Base-by-base conservation (phyloP, 2,329 filamentous ascomycete genomes). In the Talaromyces sp. region DNA sequence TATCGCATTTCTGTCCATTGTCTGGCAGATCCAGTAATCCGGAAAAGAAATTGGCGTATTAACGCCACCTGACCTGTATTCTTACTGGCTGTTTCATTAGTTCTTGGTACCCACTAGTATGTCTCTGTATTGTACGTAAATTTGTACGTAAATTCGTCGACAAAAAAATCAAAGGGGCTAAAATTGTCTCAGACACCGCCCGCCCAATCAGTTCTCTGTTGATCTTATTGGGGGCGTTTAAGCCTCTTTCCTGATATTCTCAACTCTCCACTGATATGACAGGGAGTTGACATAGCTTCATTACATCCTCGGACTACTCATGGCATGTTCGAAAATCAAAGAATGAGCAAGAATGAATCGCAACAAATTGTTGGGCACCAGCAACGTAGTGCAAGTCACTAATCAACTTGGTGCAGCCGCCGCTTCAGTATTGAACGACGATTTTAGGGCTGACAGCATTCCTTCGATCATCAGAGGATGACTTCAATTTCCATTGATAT, bases 231-330 rank as follows among this genome's bases (percentile, higher is more conserved):
- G 25, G 25, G 13, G 49, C 22, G 49, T 53, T 45, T 59, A 43
- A 59, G 58, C 38, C 56, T 40, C 56, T 31, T 59, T 59, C 45
- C 56, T 19, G 27, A 31, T 53, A 51, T 15, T 6, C 17, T 43
- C 47, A 49, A 47, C 45, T 49, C 5, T 40, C 17, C 25, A 19
- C 22, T 15, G 45, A 27, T 25, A 25, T 49, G 13, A 25, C 22
- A 15, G 11, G 22, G n/a, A n/a, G n/a, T n/a, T 49, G 1, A 27
- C 1, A 49, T 45, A 27, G 45, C 22, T 27, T 49, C 19, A n/a
- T 22, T 22, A 4, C 11, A 22, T 5, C 19, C 17, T n/a, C 17
- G 7, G 38, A 19, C 17, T 19, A n/a, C 4, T 25, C 4, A 45
- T 45, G n/a, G 1, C 3, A 45, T 40, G 15, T 17, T 40, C 34